Evolutionary conservation across 352 stramenopile genomes (phyloP).

Genomic region (Globisporangium abappressorium): DNA sequence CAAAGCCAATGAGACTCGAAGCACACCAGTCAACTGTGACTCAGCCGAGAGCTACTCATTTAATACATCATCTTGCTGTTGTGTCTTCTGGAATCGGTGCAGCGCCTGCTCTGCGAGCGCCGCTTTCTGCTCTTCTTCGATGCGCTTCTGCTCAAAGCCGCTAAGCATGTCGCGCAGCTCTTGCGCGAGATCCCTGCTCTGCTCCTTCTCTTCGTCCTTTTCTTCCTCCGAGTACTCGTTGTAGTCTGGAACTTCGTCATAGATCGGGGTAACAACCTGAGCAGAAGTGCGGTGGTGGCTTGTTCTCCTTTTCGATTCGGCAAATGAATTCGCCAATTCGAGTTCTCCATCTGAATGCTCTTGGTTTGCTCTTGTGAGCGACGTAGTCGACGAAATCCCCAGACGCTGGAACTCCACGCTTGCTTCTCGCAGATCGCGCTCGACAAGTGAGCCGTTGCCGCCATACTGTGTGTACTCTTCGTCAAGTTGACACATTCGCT

Average conservation of each 20-base stretch:
- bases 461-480: not conserved
- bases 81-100: slow-evolving; percentile 46
- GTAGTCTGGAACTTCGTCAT: slow-evolving; percentile 5
- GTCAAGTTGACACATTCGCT: slow-evolving; percentile 9
- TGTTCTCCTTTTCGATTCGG: not conserved
- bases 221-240: slow-evolving; percentile 17
- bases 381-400: not conserved
- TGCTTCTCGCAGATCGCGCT: slow-evolving; percentile 1
- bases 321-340: slow-evolving; percentile 7
- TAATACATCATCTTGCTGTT: slow-evolving; percentile 26
- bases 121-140: slow-evolving; percentile 65
- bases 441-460: not conserved
- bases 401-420: slow-evolving; percentile 7
- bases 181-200: slow-evolving; percentile 36
- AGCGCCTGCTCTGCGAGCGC: slow-evolving; percentile 44
- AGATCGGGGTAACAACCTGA: not conserved
- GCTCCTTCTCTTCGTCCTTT: slow-evolving; percentile 37
- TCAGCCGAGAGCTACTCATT: not conserved
- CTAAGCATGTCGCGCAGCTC: slow-evolving; percentile 66
- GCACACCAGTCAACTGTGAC: not conserved
- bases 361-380: not conserved
- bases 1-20: not conserved
- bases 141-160: slow-evolving; percentile 49
- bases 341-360: slow-evolving; percentile 2
- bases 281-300: not conserved